Evolutionary conservation across 352 stramenopile species (phyloP).

Genomic region (Pythium graminicola): DNA sequence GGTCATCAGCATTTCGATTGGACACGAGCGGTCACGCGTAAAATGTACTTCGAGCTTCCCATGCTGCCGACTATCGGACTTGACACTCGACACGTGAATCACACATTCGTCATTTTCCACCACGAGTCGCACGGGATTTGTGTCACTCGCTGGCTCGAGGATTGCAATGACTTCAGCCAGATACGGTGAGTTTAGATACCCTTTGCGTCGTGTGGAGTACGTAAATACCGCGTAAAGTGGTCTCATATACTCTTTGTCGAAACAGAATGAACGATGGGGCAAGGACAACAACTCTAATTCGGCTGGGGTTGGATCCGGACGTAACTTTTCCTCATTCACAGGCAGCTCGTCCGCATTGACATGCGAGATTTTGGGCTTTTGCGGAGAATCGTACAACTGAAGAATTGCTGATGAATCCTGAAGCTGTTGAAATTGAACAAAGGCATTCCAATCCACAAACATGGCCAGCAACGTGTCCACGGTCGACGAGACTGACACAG

Average conservation of each 20-base stretch:
- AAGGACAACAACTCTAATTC: conserved; percentile 15
- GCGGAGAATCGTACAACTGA: conserved; percentile 5
- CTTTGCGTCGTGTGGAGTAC: conserved; percentile 24
- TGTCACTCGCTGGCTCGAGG: neutral
- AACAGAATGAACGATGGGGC: conserved; percentile 27
- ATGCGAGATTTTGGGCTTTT: neutral
- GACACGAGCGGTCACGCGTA: conserved; percentile 33
- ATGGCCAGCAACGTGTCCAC: conserved; percentile 9
- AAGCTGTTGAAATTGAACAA: conserved; percentile 45
- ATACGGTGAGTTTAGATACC: conserved; percentile 29
- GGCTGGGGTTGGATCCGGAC: conserved; percentile 7
- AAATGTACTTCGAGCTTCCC: conserved; percentile 25
- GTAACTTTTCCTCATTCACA: neutral
- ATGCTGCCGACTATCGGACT: neutral
- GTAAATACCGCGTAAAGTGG: conserved; percentile 43
- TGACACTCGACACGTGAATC: conserved; percentile 27
- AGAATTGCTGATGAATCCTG: conserved; percentile 36
- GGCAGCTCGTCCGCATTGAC: neutral
- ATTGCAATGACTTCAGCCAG: conserved; percentile 2
- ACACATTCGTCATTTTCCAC: conserved; percentile 33
- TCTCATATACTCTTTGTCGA: conserved; percentile 38
- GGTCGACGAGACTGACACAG: neutral
- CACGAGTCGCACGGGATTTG: conserved; percentile 21
- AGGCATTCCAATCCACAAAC: conserved; percentile 45
- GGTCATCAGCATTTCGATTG: conserved; percentile 22